Evolutionary conservation across 2,329 filamentous ascomycete species (phyloP).

Genomic region (Lizonia empirigonia): DNA sequence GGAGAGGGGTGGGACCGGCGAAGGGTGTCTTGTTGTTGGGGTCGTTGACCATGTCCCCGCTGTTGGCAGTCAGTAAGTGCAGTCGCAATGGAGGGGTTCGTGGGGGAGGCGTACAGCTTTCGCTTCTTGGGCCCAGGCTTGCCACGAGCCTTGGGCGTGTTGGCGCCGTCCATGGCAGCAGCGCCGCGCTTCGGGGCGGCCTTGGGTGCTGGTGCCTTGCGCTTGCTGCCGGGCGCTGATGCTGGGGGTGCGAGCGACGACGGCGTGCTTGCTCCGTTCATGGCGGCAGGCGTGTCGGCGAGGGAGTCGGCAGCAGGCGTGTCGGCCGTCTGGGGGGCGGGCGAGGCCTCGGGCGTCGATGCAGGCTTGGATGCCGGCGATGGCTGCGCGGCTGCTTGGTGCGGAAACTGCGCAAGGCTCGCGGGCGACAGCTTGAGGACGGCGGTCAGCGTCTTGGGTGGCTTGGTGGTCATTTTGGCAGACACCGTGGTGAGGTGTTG

Average conservation of each 20-base stretch:
- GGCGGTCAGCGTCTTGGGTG: constrained; percentile 41
- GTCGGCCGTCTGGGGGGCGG: constrained; percentile 44
- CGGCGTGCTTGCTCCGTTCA: constrained; percentile 43
- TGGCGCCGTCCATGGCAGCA: constrained; percentile 59
- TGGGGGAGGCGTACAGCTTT: constrained; percentile 71
- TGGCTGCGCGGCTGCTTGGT: constrained; percentile 32
- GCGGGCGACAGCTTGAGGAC: constrained; percentile 42
- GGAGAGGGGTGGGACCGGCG: constrained; percentile 55
- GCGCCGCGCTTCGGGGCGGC: constrained; percentile 65
- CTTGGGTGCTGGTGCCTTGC: constrained; percentile 77
- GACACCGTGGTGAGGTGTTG: constrained; percentile 2
- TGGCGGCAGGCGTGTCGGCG: constrained; percentile 48
- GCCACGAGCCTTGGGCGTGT: constrained; percentile 70
- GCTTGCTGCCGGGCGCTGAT: constrained; percentile 66
- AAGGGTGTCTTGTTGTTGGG: constrained; percentile 50
- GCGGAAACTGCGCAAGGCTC: constrained; percentile 38
- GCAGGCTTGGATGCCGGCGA: constrained; percentile 44
- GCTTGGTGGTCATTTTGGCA: constrained; percentile 44
- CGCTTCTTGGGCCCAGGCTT: constrained; percentile 96
- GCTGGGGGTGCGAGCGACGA: constrained; percentile 52
- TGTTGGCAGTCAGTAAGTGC: constrained; percentile 34
- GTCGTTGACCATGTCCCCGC: constrained; percentile 59
- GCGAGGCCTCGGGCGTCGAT: constrained; percentile 44
- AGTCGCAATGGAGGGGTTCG: background rate
- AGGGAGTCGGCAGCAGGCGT: constrained; percentile 48